A percentile compares a stretch with the other conserved stretches of the same genome.
Conservation (phyloP, 225 moss, liverwort and hornwort genomes). For the Marchantia polymorpha region DNA sequence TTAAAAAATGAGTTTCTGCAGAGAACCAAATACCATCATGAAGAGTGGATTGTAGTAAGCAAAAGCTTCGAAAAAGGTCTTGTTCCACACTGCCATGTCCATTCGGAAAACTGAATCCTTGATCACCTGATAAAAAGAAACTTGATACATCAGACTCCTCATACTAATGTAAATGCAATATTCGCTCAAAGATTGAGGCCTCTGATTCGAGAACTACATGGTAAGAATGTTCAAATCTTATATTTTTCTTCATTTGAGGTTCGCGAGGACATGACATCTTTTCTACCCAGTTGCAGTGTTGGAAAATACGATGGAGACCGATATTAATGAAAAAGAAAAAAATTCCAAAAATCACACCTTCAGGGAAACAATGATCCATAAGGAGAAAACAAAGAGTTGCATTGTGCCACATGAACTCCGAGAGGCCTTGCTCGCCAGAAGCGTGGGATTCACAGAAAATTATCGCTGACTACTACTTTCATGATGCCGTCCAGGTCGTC, state of each 20-base stretch:
- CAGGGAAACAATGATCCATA: conserved; percentile 27
- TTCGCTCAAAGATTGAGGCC: neutral
- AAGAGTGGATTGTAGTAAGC: conserved; percentile 83
- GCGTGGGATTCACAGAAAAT: neutral
- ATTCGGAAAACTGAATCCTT: conserved; percentile 40
- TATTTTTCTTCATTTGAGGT: neutral
- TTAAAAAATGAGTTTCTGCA: neutral
- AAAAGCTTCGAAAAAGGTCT: conserved; percentile 81
- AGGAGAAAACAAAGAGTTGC: conserved; percentile 21
- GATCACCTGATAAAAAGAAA: conserved; percentile 30
- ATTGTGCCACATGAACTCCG: conserved; percentile 32
- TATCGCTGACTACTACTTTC: neutral
- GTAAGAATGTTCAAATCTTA: neutral
- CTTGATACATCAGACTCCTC: neutral
- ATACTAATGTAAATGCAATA: neutral
- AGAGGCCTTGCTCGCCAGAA: neutral
- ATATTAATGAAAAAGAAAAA: neutral
- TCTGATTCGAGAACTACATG: no score
- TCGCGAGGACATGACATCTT: neutral
- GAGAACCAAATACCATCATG: conserved; percentile 58
- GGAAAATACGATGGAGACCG: neutral
- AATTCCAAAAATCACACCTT: conserved; percentile 23
- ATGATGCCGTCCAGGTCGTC: neutral
- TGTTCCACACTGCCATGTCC: conserved; percentile 37
- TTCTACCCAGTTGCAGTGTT: neutral